Conservation (phyloP, 805 yeast species). For the Kazachstania bromeliacearum region DNA sequence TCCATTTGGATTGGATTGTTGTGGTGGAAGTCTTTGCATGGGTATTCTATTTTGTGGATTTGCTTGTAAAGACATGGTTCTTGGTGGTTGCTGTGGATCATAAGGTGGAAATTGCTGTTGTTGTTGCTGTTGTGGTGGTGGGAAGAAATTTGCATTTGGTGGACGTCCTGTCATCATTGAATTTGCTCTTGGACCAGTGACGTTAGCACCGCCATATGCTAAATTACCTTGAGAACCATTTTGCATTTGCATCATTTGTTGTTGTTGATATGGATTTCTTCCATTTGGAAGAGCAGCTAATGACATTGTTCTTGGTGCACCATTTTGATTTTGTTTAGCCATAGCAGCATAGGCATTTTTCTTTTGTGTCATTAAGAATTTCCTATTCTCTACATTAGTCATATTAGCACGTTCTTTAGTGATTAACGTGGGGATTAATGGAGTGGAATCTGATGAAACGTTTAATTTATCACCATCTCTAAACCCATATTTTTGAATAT, state of each 20-base stretch:
- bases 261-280: background rate
- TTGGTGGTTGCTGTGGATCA: slow-evolving; percentile 6
- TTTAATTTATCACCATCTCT: slow-evolving; percentile 54
- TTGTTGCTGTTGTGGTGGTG: slow-evolving; percentile 3
- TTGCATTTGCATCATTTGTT: slow-evolving; percentile 1
- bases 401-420: slow-evolving; percentile 28
- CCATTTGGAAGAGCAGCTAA: slow-evolving; percentile 11
- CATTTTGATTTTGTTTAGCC: slow-evolving; percentile 26
- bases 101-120: slow-evolving; percentile 5
- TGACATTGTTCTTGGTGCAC: slow-evolving; percentile 27
- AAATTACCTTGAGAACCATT: background rate
- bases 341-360: slow-evolving; percentile 43
- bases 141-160: slow-evolving; percentile 1
- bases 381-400: slow-evolving; percentile 56
- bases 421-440: slow-evolving; percentile 63
- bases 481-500: slow-evolving; percentile 53
- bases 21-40: too few species aligned
- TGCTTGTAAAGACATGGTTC: slow-evolving; percentile 5
- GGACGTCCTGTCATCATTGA: slow-evolving; percentile 6
- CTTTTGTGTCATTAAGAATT: slow-evolving; percentile 58
- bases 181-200: slow-evolving; percentile 6
- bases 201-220: background rate
- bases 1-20: too few species aligned
- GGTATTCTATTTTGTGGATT: slow-evolving; percentile 2
- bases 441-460: slow-evolving; percentile 48